Evolutionary conservation across 2,329 filamentous ascomycete genomes (phyloP).

Genomic region (Microdochium bolleyi): DNA sequence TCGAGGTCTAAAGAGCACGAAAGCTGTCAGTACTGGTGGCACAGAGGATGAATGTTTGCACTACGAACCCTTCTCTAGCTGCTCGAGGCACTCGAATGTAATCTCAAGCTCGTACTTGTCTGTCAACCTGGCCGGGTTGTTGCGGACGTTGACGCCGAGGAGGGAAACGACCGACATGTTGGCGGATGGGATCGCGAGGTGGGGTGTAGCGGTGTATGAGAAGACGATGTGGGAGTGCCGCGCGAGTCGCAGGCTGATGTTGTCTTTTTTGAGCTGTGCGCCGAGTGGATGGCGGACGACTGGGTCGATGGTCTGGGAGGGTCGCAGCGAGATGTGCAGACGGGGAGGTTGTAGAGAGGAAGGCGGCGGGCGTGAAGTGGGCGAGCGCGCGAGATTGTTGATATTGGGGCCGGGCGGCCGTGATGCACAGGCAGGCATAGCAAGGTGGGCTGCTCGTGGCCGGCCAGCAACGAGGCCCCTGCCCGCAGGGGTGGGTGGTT

Average conservation of each 20-base stretch:
- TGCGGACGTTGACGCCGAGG: constrained; percentile 88
- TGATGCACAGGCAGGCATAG: not conserved
- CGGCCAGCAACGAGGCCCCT: not conserved
- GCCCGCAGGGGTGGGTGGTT: not conserved
- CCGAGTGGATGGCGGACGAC: constrained; percentile 8
- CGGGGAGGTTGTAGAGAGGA: not conserved
- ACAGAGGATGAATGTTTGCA: too few species aligned
- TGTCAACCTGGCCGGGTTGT: constrained; percentile 93
- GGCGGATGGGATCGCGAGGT: constrained; percentile 11
- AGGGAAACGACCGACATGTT: constrained; percentile 94
- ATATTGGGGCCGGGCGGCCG: not conserved
- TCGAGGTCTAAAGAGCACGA: constrained; percentile 66
- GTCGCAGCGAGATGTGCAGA: not conserved
- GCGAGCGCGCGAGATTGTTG: not conserved
- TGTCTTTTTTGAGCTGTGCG: not conserved
- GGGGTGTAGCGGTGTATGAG: constrained; percentile 3
- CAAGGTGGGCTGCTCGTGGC: not conserved
- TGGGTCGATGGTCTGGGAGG: not conserved
- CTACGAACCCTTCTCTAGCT: constrained; percentile 74
- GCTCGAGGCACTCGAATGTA: constrained; percentile 95
- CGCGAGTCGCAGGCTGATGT: not conserved
- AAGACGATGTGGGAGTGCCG: too few species aligned
- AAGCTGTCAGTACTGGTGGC: constrained; percentile 7
- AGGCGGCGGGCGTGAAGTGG: not conserved
- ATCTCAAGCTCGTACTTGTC: constrained; percentile 97